A percentile compares a stretch with the other conserved stretches of the same genome.
These are phyloP conservation scores for Venturiaceae sp. DNA, from an alignment of 2,329 filamentous ascomycete species.

Conservation along the genomic window DNA sequence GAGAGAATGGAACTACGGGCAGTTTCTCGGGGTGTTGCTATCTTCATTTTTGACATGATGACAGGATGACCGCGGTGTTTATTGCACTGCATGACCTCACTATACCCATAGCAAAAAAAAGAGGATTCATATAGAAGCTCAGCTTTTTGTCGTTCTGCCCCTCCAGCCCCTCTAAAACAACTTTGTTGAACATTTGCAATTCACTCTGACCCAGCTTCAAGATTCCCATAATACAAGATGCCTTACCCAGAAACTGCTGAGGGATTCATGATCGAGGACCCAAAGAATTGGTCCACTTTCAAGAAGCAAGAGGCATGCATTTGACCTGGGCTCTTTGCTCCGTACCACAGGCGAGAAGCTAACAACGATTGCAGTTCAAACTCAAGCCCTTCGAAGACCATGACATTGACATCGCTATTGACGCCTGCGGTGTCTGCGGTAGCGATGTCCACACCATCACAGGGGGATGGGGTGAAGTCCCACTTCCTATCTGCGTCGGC, in stretches of 20 bases:
- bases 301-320: constrained; percentile 42
- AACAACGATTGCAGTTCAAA: constrained; percentile 40
- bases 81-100: constrained; percentile 3
- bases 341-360: background rate
- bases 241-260: constrained; percentile 41
- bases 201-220: background rate
- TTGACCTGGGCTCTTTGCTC: no score
- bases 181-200: background rate
- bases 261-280: constrained; percentile 38
- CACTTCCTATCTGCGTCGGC: constrained; percentile 55
- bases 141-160: no score
- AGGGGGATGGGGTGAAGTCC: constrained; percentile 54
- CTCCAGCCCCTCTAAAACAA: no score
- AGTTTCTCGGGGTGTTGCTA: background rate
- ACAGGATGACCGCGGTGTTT: background rate
- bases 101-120: background rate
- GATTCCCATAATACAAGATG: constrained; percentile 24
- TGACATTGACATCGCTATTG: constrained; percentile 82
- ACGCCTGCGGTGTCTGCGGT: constrained; percentile 58
- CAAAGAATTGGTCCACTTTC: constrained; percentile 54
- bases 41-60: constrained; percentile 2
- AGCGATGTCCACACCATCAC: constrained; percentile 39
- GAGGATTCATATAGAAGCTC: background rate
- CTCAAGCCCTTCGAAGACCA: constrained; percentile 80
- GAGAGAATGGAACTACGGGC: no score